Evolutionary conservation across 2,329 filamentous ascomycete genomes (phyloP), one percentile per base, ranked within the genome.

Genomic region (Colletotrichum magnum): DNA sequence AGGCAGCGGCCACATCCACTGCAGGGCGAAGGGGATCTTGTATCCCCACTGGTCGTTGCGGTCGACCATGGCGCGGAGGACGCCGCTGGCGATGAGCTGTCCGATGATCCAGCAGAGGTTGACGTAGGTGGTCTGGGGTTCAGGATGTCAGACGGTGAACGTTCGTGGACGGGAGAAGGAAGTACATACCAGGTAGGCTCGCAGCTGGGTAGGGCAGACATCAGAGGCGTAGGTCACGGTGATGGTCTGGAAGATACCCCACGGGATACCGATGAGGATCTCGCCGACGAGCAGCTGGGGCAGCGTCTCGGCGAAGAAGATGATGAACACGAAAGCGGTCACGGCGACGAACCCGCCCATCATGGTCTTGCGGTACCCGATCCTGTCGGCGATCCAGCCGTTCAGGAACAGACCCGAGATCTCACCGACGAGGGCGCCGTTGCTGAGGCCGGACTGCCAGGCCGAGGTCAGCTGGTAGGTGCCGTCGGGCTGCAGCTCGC

Each of bases 371-470:
- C 83, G 80, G 70, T 85, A 86, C 0, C 84, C 84, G 52, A 81
- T 80, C 0, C 78, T 76, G 32, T 88, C 85, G 9, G 84, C 81
- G 6, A 87, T 74, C 65, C 82, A 78, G 15, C 87, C 87, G 66
- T 82, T 85, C 59, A 84, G 36, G 60, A 87, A 81, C 3, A 87
- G 79, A 2, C 87, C 87, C 2, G 88, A 48, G 24, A 89, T 85
- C 64, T 84, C 80, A 12, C 87, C 87, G 2, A 81, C 80, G 5
- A 82, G 78, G 0, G 82, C 80, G 10, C 82, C 86, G 52, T 86
- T 87, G 50, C 79, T 81, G 4, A 89, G 76, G 6, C 82, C 85
- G 2, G 85, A 81, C 73, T 88, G 86, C 87, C 87, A 89, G 0
- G 81, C 77, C 53, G 71, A 64, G 1, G 83, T 81, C 56, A 89